Evolutionary conservation across 169 alveolate genomes (phyloP).

Genomic region (Plasmodium gaboni): DNA sequence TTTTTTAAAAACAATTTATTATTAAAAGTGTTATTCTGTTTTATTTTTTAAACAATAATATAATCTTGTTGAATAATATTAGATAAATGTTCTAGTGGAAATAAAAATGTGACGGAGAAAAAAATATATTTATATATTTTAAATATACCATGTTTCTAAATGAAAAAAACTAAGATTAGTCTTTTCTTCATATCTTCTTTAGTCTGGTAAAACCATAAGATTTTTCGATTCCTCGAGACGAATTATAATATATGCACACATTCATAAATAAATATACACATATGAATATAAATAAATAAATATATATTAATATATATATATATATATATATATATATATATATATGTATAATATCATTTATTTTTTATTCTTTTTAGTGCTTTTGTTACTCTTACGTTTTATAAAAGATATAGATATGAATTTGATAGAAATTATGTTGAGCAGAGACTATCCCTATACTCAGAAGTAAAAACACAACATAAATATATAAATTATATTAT

Average conservation of each 20-base stretch:
- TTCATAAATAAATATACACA: too few relatives aligned
- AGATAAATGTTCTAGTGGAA: too few relatives aligned
- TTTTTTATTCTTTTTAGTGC: constrained; percentile 14
- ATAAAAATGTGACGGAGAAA: not conserved
- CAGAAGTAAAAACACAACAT: constrained; percentile 25
- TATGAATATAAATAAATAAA: too few relatives aligned
- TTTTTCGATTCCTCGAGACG: not conserved
- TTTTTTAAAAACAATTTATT: too few relatives aligned
- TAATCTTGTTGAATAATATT: too few relatives aligned
- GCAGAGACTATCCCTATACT: constrained; percentile 36
- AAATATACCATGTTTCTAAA: not conserved
- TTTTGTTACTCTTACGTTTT: constrained; percentile 46
- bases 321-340: too few relatives aligned
- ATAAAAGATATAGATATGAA: constrained; percentile 46
- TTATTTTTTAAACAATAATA: too few relatives aligned
- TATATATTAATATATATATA: too few relatives aligned
- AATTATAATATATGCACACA: not conserved
- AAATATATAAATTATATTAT: not conserved
- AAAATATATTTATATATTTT: not conserved
- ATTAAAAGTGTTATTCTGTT: too few relatives aligned
- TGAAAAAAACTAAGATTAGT: constrained; percentile 31
- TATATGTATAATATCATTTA: not conserved
- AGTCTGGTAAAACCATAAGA: constrained; percentile 26
- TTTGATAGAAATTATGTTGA: constrained; percentile 44
- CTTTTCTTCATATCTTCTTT: constrained; percentile 26